Evolutionary conservation across 257 asterid species (phyloP).

Genomic region (Nicotiana obtusifolia): DNA sequence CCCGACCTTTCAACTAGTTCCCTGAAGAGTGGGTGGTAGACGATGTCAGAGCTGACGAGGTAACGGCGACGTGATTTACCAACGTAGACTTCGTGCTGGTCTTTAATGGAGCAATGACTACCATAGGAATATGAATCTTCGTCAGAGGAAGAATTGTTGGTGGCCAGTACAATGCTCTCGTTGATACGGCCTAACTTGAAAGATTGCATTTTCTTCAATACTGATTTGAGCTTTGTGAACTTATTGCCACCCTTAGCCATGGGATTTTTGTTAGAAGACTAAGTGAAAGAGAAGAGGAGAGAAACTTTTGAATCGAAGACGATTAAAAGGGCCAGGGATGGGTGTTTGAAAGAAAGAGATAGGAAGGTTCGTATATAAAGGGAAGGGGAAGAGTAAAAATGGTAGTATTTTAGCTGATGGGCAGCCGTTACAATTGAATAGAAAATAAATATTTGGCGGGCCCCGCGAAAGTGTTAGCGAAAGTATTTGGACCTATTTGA

Average conservation of each 20-base stretch:
- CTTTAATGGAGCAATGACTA: neutral
- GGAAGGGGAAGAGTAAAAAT: slow-evolving; percentile 2
- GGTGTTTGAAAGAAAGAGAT: slow-evolving; percentile 8
- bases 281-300: slow-evolving; percentile 17
- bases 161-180: slow-evolving; percentile 3
- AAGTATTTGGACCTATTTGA: too few species aligned
- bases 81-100: slow-evolving; percentile 65
- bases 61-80: slow-evolving; percentile 50
- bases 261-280: slow-evolving; percentile 2
- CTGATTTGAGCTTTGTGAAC: slow-evolving; percentile 77
- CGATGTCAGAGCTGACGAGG: too few species aligned
- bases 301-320: too few species aligned
- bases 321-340: too few species aligned
- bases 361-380: slow-evolving; percentile 13
- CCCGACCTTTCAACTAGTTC: too few species aligned
- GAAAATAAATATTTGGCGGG: neutral
- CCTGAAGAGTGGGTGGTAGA: too few species aligned
- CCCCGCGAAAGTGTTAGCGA: too few species aligned
- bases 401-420: neutral
- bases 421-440: too few species aligned
- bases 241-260: slow-evolving; percentile 72
- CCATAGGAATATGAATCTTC: neutral
- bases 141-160: slow-evolving; percentile 4
- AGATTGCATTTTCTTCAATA: slow-evolving; percentile 83
- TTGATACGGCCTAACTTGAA: slow-evolving; percentile 51